Evolutionary conservation across 768 basidiomycete genomes (phyloP).

Genomic region (Boletus rubescentipes): DNA sequence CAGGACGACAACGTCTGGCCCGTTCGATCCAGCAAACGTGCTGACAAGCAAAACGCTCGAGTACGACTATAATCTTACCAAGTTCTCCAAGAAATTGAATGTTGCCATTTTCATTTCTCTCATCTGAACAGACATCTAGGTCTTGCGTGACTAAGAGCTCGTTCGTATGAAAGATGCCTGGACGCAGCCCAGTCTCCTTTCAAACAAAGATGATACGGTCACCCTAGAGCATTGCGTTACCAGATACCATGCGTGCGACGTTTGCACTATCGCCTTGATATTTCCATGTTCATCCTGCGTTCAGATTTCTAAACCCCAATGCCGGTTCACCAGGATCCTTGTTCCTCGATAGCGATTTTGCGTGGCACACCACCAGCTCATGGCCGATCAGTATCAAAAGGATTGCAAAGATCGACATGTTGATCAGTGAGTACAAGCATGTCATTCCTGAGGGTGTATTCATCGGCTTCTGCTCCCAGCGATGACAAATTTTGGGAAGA

Average conservation of each 20-base stretch:
- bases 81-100: slow-evolving; percentile 4
- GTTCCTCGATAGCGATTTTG: slow-evolving; percentile 66
- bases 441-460: not conserved
- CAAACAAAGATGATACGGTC: slow-evolving; percentile 35
- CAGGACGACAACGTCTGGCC: slow-evolving; percentile 9
- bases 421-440: slow-evolving; percentile 45
- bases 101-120: not conserved
- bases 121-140: slow-evolving; percentile 27
- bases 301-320: slow-evolving; percentile 52
- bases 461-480: slow-evolving; percentile 24
- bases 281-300: not conserved
- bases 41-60: slow-evolving; percentile 20
- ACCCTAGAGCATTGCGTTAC: slow-evolving; percentile 49
- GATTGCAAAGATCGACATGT: slow-evolving; percentile 48
- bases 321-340: slow-evolving; percentile 41
- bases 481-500: slow-evolving; percentile 53
- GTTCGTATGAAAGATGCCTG: slow-evolving; percentile 54
- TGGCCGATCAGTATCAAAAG: slow-evolving; percentile 39
- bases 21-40: slow-evolving; percentile 24
- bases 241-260: slow-evolving; percentile 54
- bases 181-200: slow-evolving; percentile 44
- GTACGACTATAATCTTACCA: slow-evolving; percentile 20
- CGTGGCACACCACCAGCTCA: slow-evolving; percentile 73
- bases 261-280: no score
- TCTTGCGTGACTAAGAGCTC: slow-evolving; percentile 55